These are phyloP conservation scores for Gossypium rotundifolium DNA, from an alignment of 345 rosid genomes.

Conservation along the genomic window DNA sequence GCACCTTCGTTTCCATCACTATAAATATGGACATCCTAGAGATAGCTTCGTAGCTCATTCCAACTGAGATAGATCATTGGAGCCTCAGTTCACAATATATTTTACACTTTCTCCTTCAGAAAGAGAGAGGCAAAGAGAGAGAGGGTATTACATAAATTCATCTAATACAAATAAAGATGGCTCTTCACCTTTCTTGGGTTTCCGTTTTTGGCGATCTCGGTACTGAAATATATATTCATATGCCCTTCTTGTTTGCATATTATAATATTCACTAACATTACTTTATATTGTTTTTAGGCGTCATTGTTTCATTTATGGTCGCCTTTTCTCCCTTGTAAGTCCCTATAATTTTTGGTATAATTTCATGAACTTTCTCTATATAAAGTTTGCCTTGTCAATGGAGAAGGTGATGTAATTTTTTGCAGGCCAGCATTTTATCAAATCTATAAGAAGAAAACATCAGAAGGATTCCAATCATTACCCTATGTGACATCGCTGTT, in stretches of 20 bases:
- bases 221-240: background rate
- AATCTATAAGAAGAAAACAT: slow-evolving; percentile 57
- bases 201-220: slow-evolving; percentile 1
- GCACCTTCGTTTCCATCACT: background rate
- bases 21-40: background rate
- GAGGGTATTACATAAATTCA: background rate
- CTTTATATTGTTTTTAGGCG: background rate
- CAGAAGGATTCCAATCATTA: slow-evolving; percentile 66
- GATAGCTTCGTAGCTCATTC: background rate
- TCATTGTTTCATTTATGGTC: background rate
- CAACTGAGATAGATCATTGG: background rate
- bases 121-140: background rate
- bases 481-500: slow-evolving; percentile 61
- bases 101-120: background rate
- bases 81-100: background rate
- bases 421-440: slow-evolving; percentile 22
- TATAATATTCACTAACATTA: background rate
- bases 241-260: background rate
- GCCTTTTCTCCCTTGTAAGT: background rate
- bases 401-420: background rate
- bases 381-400: background rate
- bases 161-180: background rate
- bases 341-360: background rate
- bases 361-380: background rate
- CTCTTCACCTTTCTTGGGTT: slow-evolving; percentile 6